Conservation (phyloP, 2,329 filamentous ascomycete species). For the Blastomyces parvus region DNA sequence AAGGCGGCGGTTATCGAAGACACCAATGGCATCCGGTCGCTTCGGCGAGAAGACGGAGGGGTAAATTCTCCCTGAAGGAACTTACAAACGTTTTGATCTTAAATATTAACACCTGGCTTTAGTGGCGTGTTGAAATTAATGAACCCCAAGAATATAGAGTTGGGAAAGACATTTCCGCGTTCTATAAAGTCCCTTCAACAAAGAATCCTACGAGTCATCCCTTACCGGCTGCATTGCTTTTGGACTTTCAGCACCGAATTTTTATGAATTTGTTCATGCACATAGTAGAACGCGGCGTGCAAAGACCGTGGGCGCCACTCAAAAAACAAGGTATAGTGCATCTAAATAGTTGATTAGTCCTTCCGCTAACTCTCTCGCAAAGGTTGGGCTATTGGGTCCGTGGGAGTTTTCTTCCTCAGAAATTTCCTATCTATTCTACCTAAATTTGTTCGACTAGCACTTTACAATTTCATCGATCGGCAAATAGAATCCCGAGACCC, state of each 20-base stretch:
- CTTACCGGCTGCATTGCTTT: background rate
- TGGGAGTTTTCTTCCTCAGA: slow-evolving; percentile 1
- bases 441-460: background rate
- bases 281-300: background rate
- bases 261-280: background rate
- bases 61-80: background rate
- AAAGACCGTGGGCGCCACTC: slow-evolving; percentile 2
- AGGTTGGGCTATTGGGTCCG: background rate
- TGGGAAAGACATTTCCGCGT: background rate
- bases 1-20: background rate
- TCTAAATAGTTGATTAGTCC: background rate
- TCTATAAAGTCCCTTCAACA: slow-evolving; percentile 6
- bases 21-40: background rate
- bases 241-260: background rate
- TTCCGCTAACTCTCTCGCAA: background rate
- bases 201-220: background rate
- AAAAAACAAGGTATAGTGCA: background rate
- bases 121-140: background rate
- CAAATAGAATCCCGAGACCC: slow-evolving; percentile 2
- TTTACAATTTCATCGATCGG: slow-evolving; percentile 3
- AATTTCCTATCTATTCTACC: slow-evolving; percentile 2
- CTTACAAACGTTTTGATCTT: background rate
- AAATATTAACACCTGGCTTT: background rate
- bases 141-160: background rate
- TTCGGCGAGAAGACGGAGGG: background rate